Base-by-base conservation (phyloP, 2,329 filamentous ascomycete species). In the Aspergillus neoniger region DNA sequence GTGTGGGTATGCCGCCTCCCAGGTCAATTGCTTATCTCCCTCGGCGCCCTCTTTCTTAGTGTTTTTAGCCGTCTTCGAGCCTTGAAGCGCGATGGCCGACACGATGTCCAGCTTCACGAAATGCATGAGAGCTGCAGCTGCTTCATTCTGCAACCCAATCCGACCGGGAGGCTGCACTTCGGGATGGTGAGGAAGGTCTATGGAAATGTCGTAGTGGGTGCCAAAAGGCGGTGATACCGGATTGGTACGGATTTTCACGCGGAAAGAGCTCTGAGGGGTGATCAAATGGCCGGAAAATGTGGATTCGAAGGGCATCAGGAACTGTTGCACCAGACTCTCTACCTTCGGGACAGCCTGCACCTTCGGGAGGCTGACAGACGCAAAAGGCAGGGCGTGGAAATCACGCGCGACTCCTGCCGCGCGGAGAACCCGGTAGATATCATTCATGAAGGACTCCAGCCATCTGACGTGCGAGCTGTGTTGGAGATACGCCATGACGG, bases 401-500 rank as follows among this genome's bases (percentile, higher is more conserved):
- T 68, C 69, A 61, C 70, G 69, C 28, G 61, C 52, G 19, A 79
- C 59, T 4, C 72, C 71, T 5, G 77, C 76, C 2, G 72, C 65
- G 23, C 69, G 64, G 25, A 79, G 50, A 8, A 76, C 71, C 23
- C 65, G 60, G 8, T 70, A 69, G 2, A 78, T 59, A 17, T 73
- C 71, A 2, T 67, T 49, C 5, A 79, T 47, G 19, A 75, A 72
- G 2, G 71, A 70, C n/a, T 72, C 66, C 1, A 79, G 55, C 65
- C 69, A 76, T 23, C 69, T 67, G 4, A 75, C 67, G 41, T 78
- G 69, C 4, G 72, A 73, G 38, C 68, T 67, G 55, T 88, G 86
- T 55, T 83, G 79, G 12, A 86, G 72, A 44, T 84, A 80, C 3
- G 80, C 78, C 15, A 87, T 74, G 6, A 89, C 73, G 2, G 86